A percentile compares a stretch with the other conserved stretches of the same genome.
phyloP scores from a whole-genome alignment of 2,329 filamentous ascomycete species.

The Cladosporium velox region DNA sequence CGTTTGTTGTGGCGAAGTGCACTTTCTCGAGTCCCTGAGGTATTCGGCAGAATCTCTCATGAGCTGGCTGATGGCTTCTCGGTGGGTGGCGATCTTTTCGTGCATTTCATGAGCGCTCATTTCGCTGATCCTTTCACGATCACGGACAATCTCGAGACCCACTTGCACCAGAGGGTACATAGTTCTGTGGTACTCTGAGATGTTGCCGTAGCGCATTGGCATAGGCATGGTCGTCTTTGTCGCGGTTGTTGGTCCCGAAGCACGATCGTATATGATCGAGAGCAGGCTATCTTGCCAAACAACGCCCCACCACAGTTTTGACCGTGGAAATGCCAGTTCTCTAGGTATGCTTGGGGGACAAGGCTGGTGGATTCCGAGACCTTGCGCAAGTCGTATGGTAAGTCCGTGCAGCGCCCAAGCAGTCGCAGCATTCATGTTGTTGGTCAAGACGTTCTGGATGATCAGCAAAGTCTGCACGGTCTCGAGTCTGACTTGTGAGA shows the following conservation, averaged over 20 bases:
- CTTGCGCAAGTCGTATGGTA: constrained; percentile 62
- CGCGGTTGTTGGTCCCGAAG: constrained; percentile 57
- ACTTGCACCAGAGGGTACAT: constrained; percentile 59
- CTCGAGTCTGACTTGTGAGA: constrained; percentile 62
- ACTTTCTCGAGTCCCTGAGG: constrained; percentile 56
- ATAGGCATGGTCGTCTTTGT: constrained; percentile 49
- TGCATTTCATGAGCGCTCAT: constrained; percentile 52
- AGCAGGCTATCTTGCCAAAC: constrained; percentile 66
- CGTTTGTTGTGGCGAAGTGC: constrained; percentile 53
- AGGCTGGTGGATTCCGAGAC: constrained; percentile 60
- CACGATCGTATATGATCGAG: constrained; percentile 63
- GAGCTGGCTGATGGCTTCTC: constrained; percentile 58
- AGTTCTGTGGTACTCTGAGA: constrained; percentile 58
- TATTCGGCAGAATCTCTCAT: constrained; percentile 60
- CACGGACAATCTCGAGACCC: constrained; percentile 61
- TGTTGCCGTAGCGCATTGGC: constrained; percentile 44
- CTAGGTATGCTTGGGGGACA: constrained; percentile 55
- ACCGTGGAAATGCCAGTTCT: constrained; percentile 46
- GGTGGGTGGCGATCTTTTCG: constrained; percentile 56
- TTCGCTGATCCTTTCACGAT: constrained; percentile 52
- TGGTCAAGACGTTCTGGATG: constrained; percentile 56
- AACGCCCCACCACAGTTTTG: constrained; percentile 57
- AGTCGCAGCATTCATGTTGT: constrained; percentile 59
- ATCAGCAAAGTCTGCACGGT: constrained; percentile 64
- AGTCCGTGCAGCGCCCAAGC: constrained; percentile 63